Base-by-base conservation (phyloP, 2,329 filamentous ascomycete genomes). In the Alternaria rosae region DNA sequence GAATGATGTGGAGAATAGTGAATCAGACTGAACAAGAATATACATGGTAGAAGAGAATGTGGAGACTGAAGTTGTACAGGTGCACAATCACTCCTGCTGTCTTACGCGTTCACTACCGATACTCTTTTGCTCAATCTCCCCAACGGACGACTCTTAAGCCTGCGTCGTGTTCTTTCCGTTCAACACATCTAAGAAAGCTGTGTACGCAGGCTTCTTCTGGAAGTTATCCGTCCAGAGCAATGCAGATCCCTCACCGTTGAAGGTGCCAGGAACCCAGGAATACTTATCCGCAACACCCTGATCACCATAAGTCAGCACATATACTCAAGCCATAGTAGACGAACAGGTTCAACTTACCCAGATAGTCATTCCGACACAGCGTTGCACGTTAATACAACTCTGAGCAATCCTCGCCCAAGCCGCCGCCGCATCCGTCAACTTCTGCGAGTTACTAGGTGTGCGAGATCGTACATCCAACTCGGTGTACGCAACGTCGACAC, bases 401-500 rank as follows among this genome's bases (percentile, higher is more conserved):
- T 73, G 66, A 20, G 77, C 75, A 54, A 78, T 74, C 35, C 69
- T 70, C 11, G 69, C 80, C 65, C 84, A 88, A 65, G 84, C 84
- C 23, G 74, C 70, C 1, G 81, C 82, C 74, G 60, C 65, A 47
- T 81, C 81, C 26, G 76, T 67, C 23, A 83, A 72, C 21, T 79
- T 80, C 2, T 79, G 68, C 1, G 72, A 71, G 4, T 76, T 82
- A 7, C 81, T 73, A 0, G 86, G 85, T 3, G 86, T 76, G 4
- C 75, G 78, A 6, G 70, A 74, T 61, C 86, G 82, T 66, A 89
- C 85, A 71, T 89, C 88, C 13, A 89, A 76, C 80, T 89, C 87
- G 0, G 87, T 89, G 75, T 87, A 85, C 6, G 86, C 86, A 26
- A 89, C 84, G 64, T 89, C 87, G n/a, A 87, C 79, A 13, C 81